Percentiles rank a stretch among this genome's conserved stretches.
Conservation (phyloP, 1,284 basidiomycete genomes). For the Malassezia globosa region DNA sequence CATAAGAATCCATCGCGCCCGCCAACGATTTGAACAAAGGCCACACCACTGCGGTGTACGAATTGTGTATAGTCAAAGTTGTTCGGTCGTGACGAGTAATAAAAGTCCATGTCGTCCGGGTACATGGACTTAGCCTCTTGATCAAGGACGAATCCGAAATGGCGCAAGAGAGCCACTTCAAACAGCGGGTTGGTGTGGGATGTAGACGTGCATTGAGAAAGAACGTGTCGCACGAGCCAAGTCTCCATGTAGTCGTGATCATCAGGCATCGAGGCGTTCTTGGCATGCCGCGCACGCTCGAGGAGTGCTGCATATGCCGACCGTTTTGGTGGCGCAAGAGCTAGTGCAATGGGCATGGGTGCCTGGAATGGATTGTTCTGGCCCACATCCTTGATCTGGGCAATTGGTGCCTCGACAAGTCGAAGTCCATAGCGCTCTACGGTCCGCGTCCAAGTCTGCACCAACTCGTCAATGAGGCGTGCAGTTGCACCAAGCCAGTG, state of each 20-base stretch:
- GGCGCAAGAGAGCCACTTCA: slow-evolving; percentile 36
- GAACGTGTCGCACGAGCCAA: slow-evolving; percentile 13
- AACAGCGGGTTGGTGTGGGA: slow-evolving; percentile 34
- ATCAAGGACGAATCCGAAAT: slow-evolving; percentile 43
- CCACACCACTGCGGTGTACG: slow-evolving; percentile 39
- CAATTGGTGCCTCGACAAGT: slow-evolving; percentile 61
- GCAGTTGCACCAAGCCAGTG: slow-evolving; percentile 95
- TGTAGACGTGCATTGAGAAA: slow-evolving; percentile 7
- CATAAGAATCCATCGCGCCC: slow-evolving; percentile 41
- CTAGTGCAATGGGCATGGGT: slow-evolving; percentile 36
- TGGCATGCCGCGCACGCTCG: slow-evolving; percentile 17
- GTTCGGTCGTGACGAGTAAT: slow-evolving; percentile 38
- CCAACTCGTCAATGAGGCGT: slow-evolving; percentile 81
- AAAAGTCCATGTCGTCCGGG: slow-evolving; percentile 28
- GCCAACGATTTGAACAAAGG: slow-evolving; percentile 43
- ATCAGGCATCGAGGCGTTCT: slow-evolving; percentile 13
- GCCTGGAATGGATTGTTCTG: slow-evolving; percentile 44
- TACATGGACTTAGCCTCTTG: slow-evolving; percentile 38
- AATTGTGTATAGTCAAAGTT: slow-evolving; percentile 43
- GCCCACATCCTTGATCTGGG: slow-evolving; percentile 42
- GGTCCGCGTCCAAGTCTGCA: slow-evolving; percentile 69
- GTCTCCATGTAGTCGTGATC: not conserved
- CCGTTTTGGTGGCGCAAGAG: slow-evolving; percentile 34
- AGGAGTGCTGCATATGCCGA: slow-evolving; percentile 23
- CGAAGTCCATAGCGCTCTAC: slow-evolving; percentile 84